Evolutionary conservation across 345 rosid genomes (phyloP).

Genomic region (Populus tremula): DNA sequence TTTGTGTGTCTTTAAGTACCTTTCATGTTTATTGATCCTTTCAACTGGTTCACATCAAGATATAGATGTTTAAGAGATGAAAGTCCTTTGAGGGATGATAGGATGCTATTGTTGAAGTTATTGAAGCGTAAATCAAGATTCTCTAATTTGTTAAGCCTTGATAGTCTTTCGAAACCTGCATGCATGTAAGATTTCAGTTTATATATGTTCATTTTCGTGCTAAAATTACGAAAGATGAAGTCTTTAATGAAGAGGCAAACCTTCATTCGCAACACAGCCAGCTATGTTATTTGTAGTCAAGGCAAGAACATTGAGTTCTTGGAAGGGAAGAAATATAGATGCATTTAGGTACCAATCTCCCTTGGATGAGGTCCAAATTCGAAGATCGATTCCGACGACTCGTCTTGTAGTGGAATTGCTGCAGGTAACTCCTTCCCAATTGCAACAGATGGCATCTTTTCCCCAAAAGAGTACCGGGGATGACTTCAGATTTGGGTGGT

Average conservation of each 20-base stretch:
- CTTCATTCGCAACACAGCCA: not conserved
- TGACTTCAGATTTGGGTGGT: not conserved
- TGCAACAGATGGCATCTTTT: not conserved
- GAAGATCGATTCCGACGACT: rapidly evolving
- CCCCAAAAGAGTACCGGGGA: not conserved
- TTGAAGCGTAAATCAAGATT: rapidly evolving
- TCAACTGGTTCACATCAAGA: not conserved
- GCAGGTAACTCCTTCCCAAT: not conserved
- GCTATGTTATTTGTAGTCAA: rapidly evolving
- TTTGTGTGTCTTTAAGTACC: not conserved
- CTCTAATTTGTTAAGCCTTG: too few species aligned
- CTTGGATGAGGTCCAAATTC: too few species aligned
- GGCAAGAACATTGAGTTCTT: not conserved
- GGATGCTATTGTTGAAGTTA: not conserved
- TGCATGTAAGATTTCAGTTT: too few species aligned
- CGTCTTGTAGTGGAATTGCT: not conserved
- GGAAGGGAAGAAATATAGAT: slow-evolving; percentile 7
- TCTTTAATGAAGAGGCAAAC: not conserved
- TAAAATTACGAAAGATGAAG: too few species aligned
- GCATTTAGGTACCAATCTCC: slow-evolving; percentile 8
- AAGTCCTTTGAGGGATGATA: not conserved
- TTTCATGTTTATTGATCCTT: not conserved
- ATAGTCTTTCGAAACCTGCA: too few species aligned
- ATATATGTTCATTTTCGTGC: not conserved
- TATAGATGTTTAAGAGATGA: not conserved